Evolutionary conservation across 2,329 filamentous ascomycete genomes (phyloP).

Genomic region (Scleromitrula shiraiana): DNA sequence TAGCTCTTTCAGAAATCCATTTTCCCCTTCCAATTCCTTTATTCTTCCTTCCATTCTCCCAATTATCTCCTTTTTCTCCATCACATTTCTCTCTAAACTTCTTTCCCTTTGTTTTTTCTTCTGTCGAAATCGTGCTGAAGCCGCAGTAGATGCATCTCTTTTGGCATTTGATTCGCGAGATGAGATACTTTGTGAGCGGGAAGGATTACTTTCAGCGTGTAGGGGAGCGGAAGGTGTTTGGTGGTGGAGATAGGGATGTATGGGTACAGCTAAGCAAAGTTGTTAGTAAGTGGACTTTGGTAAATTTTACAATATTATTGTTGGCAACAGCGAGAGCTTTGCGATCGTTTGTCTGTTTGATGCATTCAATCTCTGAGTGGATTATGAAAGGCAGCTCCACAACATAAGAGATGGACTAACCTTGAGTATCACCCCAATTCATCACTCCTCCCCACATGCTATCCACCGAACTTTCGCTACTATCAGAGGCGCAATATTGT

Average conservation of each 20-base stretch:
- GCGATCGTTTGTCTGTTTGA: background rate
- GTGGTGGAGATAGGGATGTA: constrained; percentile 2
- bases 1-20: constrained; percentile 70
- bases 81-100: constrained; percentile 68
- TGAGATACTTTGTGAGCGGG: constrained; percentile 6
- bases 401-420: background rate
- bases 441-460: constrained; percentile 4
- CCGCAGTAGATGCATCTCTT: constrained; percentile 78
- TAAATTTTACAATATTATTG: background rate
- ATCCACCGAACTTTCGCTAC: constrained; percentile 1
- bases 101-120: constrained; percentile 95
- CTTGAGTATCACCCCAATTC: constrained; percentile 4
- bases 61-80: constrained; percentile 75
- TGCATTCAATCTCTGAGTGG: no score
- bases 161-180: constrained; percentile 37
- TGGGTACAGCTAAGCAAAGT: background rate
- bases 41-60: constrained; percentile 63
- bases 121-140: constrained; percentile 78
- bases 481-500: constrained; percentile 9
- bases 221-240: background rate
- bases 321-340: background rate
- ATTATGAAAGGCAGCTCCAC: no score
- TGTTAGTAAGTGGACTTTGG: background rate
- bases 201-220: background rate
- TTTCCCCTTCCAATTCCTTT: constrained; percentile 68